A percentile compares a stretch with the other conserved stretches of the same genome.
phyloP scores from a whole-genome alignment of 2,329 filamentous ascomycete genomes.

The Colletotrichum tanaceti region DNA sequence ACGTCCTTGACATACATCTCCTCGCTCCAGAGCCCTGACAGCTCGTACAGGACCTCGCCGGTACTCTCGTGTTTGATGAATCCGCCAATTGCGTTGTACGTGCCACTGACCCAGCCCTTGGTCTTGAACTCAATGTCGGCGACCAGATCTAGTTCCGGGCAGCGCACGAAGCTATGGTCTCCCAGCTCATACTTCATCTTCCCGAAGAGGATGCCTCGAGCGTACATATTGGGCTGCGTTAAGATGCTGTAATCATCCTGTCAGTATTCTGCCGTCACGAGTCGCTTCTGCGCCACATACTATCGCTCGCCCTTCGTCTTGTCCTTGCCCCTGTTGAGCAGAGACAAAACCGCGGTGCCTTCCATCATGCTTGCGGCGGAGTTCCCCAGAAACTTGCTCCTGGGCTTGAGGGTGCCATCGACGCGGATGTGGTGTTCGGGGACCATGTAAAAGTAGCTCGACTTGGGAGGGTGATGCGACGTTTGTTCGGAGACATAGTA shows the following conservation, averaged over 20 bases:
- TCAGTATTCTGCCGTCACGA: slow-evolving; percentile 35
- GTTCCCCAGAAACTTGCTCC: slow-evolving; percentile 95
- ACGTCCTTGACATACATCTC: slow-evolving; percentile 94
- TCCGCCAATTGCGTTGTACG: slow-evolving; percentile 95
- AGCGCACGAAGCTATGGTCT: slow-evolving; percentile 92
- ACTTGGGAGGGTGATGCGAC: slow-evolving; percentile 97
- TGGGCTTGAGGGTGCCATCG: slow-evolving; percentile 93
- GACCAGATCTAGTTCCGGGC: slow-evolving; percentile 85
- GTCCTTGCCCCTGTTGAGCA: slow-evolving; percentile 80
- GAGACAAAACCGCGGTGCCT: slow-evolving; percentile 85
- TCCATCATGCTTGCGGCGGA: slow-evolving; percentile 99
- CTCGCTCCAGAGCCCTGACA: slow-evolving; percentile 92
- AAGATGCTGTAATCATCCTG: slow-evolving; percentile 71
- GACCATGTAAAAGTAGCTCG: slow-evolving; percentile 98
- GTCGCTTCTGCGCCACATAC: slow-evolving; percentile 61
- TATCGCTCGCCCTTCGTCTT: slow-evolving; percentile 82
- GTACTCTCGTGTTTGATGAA: slow-evolving; percentile 89
- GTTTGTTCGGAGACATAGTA: slow-evolving; percentile 99
- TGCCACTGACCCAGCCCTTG: slow-evolving; percentile 96
- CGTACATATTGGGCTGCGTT: slow-evolving; percentile 99
- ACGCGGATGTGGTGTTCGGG: slow-evolving; percentile 94
- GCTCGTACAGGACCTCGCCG: slow-evolving; percentile 87
- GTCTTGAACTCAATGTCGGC: slow-evolving; percentile 99
- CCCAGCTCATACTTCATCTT: slow-evolving; percentile 99
- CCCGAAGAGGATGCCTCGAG: slow-evolving; percentile 93